These are phyloP conservation scores for Xylaria telfairii DNA, from an alignment of 495 filamentous ascomycete species.

Conservation along the genomic window DNA sequence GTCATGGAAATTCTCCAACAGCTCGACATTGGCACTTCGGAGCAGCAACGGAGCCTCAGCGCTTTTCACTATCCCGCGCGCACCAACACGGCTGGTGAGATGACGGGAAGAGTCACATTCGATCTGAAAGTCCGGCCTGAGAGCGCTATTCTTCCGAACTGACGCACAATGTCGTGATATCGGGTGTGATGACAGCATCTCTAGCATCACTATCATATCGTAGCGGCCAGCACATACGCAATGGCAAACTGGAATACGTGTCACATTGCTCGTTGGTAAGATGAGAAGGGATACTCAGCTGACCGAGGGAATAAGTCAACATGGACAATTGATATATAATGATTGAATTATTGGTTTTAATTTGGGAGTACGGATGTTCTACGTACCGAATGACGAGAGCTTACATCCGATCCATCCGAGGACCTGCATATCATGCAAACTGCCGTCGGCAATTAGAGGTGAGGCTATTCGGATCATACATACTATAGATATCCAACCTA, in stretches of 20 bases:
- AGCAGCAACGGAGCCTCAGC: not conserved
- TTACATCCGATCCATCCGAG: too few species aligned
- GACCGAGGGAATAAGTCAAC: not conserved
- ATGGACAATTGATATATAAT: not conserved
- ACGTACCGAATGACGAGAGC: too few species aligned
- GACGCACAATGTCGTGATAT: not conserved
- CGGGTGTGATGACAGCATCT: not conserved
- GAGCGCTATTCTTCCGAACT: not conserved
- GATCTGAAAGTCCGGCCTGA: not conserved
- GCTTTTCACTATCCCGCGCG: not conserved
- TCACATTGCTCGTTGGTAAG: not conserved
- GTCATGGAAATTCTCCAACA: not conserved
- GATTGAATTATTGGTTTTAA: not conserved
- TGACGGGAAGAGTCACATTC: not conserved
- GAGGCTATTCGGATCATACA: too few species aligned
- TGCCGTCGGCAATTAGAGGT: too few species aligned
- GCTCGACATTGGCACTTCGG: not conserved
- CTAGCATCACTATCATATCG: not conserved
- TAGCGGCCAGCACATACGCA: not conserved
- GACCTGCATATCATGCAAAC: too few species aligned
- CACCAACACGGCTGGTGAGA: not conserved
- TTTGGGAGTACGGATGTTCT: not conserved
- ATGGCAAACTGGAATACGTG: not conserved
- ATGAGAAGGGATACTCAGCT: not conserved
- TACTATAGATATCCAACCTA: too few species aligned